Percentiles rank a stretch among this genome's conserved stretches.
Conservation (phyloP, 495 filamentous ascomycete genomes). For the Saxophila tyrrhenica region DNA sequence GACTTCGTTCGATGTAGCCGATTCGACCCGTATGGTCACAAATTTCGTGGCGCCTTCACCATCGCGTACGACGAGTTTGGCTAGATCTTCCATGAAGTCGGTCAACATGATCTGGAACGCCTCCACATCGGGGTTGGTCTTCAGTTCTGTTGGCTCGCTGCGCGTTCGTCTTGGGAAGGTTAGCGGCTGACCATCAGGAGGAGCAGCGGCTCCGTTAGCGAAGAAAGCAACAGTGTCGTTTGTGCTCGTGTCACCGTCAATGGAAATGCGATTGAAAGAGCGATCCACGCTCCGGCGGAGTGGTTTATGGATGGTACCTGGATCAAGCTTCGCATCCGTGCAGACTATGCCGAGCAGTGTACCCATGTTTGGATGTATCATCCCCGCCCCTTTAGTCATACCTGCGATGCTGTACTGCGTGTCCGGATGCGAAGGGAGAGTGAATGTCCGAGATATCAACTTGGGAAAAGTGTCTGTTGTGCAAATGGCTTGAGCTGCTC, state of each 20-base stretch:
- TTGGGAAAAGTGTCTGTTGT: constrained; percentile 99
- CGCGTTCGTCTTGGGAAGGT: not conserved
- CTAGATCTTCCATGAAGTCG: constrained; percentile 67
- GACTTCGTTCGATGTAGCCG: constrained; percentile 48
- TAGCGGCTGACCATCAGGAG: constrained; percentile 21
- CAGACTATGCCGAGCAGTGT: constrained; percentile 88
- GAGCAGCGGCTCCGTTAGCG: constrained; percentile 87
- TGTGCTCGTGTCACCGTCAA: constrained; percentile 92
- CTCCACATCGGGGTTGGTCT: constrained; percentile 38
- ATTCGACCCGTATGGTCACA: constrained; percentile 77
- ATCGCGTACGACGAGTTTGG: constrained; percentile 87
- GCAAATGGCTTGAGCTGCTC: constrained; percentile 83
- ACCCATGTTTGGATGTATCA: constrained; percentile 99
- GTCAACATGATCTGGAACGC: constrained; percentile 60
- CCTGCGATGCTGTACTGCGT: constrained; percentile 75
- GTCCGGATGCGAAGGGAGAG: constrained; percentile 65
- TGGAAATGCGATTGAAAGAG: constrained; percentile 93
- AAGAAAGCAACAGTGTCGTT: constrained; percentile 94
- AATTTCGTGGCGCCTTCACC: constrained; percentile 98
- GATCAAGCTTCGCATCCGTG: constrained; percentile 77
- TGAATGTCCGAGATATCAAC: constrained; percentile 74
- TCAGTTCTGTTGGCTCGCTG: not conserved
- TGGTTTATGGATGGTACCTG: constrained; percentile 50
- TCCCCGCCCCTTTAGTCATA: constrained; percentile 96
- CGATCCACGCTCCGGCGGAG: constrained; percentile 67